phyloP scores from a whole-genome alignment of 139 green algal species.

The Coelastrella sp. region DNA sequence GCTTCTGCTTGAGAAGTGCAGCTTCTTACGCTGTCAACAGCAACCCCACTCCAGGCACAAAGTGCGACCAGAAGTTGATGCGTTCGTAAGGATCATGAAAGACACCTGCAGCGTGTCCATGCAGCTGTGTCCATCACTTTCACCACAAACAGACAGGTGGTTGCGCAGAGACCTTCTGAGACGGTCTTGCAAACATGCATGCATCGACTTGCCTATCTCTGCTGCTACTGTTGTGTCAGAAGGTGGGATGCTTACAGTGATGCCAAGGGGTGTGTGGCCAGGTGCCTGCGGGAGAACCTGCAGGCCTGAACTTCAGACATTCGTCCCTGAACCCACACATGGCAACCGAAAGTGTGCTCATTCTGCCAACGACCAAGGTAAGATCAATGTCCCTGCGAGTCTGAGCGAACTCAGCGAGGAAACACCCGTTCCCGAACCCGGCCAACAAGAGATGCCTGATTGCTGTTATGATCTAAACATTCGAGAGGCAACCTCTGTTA shows the following conservation, averaged over 20 bases:
- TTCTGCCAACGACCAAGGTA: too few relatives aligned
- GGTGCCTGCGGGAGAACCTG: slow-evolving; percentile 20
- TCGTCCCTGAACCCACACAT: neutral
- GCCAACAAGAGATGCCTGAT: too few relatives aligned
- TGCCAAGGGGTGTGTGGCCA: slow-evolving; percentile 34
- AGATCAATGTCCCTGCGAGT: too few relatives aligned
- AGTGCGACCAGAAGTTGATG: slow-evolving; percentile 89
- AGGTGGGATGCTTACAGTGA: slow-evolving; percentile 18
- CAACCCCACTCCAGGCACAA: slow-evolving; percentile 70
- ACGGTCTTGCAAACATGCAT: neutral
- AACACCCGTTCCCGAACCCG: too few relatives aligned
- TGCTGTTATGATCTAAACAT: too few relatives aligned
- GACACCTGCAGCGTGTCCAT: slow-evolving; percentile 56
- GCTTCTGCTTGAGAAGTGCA: neutral
- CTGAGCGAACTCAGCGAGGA: too few relatives aligned
- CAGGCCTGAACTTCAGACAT: slow-evolving; percentile 21
- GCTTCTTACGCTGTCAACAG: slow-evolving; percentile 64
- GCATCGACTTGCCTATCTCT: too few relatives aligned
- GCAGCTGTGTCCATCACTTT: too few relatives aligned
- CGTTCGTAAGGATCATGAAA: slow-evolving; percentile 87
- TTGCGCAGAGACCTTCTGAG: neutral
- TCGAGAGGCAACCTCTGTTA: too few relatives aligned
- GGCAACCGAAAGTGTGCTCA: neutral
- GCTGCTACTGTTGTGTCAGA: too few relatives aligned
- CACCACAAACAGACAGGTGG: neutral